Evolutionary conservation across 345 rosid species (phyloP).

Genomic region (Aquilaria yunnanensis): DNA sequence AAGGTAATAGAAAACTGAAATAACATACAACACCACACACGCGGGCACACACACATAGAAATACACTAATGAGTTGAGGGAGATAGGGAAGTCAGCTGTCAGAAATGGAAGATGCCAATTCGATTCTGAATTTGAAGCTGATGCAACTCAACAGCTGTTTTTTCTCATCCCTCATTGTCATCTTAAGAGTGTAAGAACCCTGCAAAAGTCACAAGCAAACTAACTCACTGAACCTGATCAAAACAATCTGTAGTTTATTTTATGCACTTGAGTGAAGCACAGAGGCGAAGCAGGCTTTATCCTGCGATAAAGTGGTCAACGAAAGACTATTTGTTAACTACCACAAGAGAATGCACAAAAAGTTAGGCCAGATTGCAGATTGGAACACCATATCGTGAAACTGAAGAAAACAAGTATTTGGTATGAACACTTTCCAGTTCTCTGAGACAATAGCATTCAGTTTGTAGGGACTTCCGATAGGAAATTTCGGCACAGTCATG

Average conservation of each 20-base stretch:
- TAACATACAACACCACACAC: too few species aligned
- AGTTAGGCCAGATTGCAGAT: neutral
- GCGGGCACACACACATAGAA: too few species aligned
- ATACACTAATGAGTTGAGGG: too few species aligned
- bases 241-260: neutral
- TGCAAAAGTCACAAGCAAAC: slow-evolving; percentile 11
- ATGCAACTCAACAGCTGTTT: slow-evolving; percentile 35
- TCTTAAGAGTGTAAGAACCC: slow-evolving; percentile 43
- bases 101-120: slow-evolving; percentile 15
- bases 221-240: neutral
- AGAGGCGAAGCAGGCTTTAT: too few species aligned
- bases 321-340: too few species aligned
- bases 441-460: too few species aligned
- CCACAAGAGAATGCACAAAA: too few species aligned
- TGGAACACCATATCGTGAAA: neutral
- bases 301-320: too few species aligned
- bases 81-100: slow-evolving; percentile 2
- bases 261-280: neutral
- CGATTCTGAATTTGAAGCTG: slow-evolving; percentile 46
- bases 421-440: too few species aligned
- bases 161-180: slow-evolving; percentile 27
- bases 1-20: too few species aligned
- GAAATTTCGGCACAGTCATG: too few species aligned
- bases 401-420: neutral
- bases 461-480: too few species aligned